Base-by-base conservation (phyloP, 345 rosid species). In the Brassica juncea region DNA sequence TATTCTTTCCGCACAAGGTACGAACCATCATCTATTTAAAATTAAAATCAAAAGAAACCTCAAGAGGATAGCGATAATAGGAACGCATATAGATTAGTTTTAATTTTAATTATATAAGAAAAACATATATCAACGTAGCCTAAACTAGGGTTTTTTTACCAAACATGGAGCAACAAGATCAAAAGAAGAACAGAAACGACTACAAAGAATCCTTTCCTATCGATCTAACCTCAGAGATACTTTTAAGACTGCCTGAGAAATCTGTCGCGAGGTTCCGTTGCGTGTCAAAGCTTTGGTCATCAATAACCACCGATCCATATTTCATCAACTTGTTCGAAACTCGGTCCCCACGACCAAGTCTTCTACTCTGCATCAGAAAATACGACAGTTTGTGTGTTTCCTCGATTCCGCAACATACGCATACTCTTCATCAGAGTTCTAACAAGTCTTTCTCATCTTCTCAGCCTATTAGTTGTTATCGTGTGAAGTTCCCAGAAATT, bases 81-180 rank as follows among this genome's bases (percentile, higher is more conserved):
- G 52, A 44, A 44, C n/a, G n/a, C 52, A 44, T 44, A 12, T 44
- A 44, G 52, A 44, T 11, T 44, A 44, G n/a, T 11, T 44, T 44
- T 44, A 44, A 15, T 44, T 12, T 44, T 12, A 44, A 44, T 14
- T 44, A 44, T 11, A 12, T 11, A 44, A 44, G 15, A 44, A 44
- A 44, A 44, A 44, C 54, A 44, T 44, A 44, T 12, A 12, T 44
- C 54, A 44, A 11, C 6, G 54, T 15, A 12, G 54, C 54, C 15
- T 44, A 44, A 44, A 44, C 54, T 44, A 44, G 54, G 54, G 15
- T 4, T 44, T 44, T 65, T 44, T 35, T 1, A 16, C 27, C 25
- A 65, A 65, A 65, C 47, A 65, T 65, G 68, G 68, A 65, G 69
- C 27, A 16, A 65, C 69, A 64, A 64, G 14, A 64, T 14, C 54